These are phyloP conservation scores for Pterocarpus santalinus DNA, from an alignment of 306 rosid species.

Conservation along the genomic window DNA sequence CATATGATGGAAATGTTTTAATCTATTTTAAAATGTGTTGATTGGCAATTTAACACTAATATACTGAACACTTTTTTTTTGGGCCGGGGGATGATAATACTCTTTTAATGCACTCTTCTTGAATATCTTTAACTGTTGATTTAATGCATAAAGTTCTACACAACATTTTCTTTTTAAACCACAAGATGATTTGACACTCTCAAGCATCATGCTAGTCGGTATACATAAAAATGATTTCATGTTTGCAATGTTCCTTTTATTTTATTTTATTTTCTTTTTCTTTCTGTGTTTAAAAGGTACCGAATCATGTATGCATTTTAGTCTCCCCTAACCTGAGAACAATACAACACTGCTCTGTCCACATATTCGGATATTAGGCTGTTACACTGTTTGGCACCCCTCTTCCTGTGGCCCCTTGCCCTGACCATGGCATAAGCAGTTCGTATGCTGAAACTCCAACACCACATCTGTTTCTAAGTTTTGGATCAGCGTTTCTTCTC, in stretches of 20 bases:
- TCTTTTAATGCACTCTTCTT: too few relatives aligned
- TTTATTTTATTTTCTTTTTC: neutral
- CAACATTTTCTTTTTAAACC: neutral
- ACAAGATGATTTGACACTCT: neutral
- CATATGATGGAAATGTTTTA: too few relatives aligned
- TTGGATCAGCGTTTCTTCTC: conserved; percentile 51
- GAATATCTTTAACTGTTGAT: too few relatives aligned
- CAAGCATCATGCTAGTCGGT: neutral
- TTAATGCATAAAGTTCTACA: too few relatives aligned
- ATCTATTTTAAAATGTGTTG: too few relatives aligned
- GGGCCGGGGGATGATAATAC: too few relatives aligned
- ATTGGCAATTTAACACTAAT: too few relatives aligned
- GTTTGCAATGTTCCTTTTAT: neutral
- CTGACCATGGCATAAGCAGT: conserved; percentile 58
- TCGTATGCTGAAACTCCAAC: conserved; percentile 52
- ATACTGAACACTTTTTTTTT: too few relatives aligned
- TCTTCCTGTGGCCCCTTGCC: conserved; percentile 52
- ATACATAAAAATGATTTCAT: conserved; percentile 20
- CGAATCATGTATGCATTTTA: conserved; percentile 11
- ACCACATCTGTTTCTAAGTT: conserved; percentile 51
- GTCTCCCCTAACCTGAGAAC: neutral
- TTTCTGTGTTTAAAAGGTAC: neutral
- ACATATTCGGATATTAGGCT: conserved; percentile 21
- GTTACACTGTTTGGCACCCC: conserved; percentile 62
- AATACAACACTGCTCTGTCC: conserved; percentile 12